Evolutionary conservation across 164 flowering plant genomes (phyloP).

Genomic region (Tetrastigma voinierianum): DNA sequence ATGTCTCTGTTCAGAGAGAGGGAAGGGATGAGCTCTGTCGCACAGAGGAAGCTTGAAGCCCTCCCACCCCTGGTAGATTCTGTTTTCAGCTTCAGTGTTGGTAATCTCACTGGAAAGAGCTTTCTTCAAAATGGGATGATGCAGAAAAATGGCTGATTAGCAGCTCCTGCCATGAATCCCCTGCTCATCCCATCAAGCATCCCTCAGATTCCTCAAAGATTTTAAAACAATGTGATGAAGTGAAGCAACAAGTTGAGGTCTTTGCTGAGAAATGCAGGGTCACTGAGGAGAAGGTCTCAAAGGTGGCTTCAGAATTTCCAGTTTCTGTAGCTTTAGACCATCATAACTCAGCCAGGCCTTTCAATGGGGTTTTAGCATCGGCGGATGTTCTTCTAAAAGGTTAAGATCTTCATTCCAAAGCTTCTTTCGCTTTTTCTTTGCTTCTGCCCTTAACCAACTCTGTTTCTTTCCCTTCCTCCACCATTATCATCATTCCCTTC

Average conservation of each 20-base stretch:
- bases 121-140: conserved; percentile 95
- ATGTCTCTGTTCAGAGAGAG: conserved; percentile 43
- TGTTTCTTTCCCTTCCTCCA: conserved; percentile 9
- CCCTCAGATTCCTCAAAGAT: conserved; percentile 31
- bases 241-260: conserved; percentile 39
- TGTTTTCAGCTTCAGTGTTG: conserved; percentile 66
- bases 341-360: conserved; percentile 27
- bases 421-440: conserved; percentile 5
- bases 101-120: conserved; percentile 49
- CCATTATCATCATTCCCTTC: neutral
- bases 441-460: conserved; percentile 1
- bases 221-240: conserved; percentile 21
- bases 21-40: conserved; percentile 41
- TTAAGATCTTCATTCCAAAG: conserved; percentile 18
- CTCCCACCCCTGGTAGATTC: conserved; percentile 89
- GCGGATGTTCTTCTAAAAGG: conserved; percentile 70
- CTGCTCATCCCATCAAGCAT: conserved; percentile 45
- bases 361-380: conserved; percentile 42
- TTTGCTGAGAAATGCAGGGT: conserved; percentile 56
- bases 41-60: conserved; percentile 61
- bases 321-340: conserved; percentile 34
- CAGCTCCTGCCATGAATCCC: conserved; percentile 68
- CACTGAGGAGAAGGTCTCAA: conserved; percentile 39
- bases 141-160: conserved; percentile 90
- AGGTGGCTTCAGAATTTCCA: conserved; percentile 30